Evolutionary conservation across 108 stramenopile genomes (phyloP).

Genomic region (Pseudonitzschia multiseries): DNA sequence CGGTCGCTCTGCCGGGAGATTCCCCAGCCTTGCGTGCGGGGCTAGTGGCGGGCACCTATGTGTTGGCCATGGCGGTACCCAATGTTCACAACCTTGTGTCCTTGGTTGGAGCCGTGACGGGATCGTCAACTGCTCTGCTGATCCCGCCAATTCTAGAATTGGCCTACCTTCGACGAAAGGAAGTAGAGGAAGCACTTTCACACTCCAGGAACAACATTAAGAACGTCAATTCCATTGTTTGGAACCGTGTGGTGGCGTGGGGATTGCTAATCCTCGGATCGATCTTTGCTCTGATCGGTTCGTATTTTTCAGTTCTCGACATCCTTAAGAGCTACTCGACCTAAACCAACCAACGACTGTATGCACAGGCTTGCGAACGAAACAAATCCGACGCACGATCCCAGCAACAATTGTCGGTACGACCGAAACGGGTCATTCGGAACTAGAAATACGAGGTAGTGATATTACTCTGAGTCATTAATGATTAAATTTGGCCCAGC

Average conservation of each 20-base stretch:
- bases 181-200: slow-evolving; percentile 24
- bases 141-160: slow-evolving; percentile 70
- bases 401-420: too few relatives aligned
- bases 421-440: too few relatives aligned
- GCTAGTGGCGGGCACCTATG: slow-evolving; percentile 59
- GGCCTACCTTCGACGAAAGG: slow-evolving; percentile 43
- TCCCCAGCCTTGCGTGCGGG: slow-evolving; percentile 42
- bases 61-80: slow-evolving; percentile 57
- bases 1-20: slow-evolving; percentile 30
- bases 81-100: slow-evolving; percentile 69
- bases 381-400: too few relatives aligned
- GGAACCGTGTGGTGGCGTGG: slow-evolving; percentile 33
- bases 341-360: background rate
- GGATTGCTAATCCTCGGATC: slow-evolving; percentile 43
- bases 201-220: slow-evolving; percentile 9
- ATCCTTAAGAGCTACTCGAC: slow-evolving; percentile 29
- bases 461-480: too few relatives aligned
- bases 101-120: slow-evolving; percentile 67
- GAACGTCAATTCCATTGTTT: slow-evolving; percentile 9
- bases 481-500: too few relatives aligned
- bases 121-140: slow-evolving; percentile 59
- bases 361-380: too few relatives aligned
- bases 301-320: slow-evolving; percentile 46
- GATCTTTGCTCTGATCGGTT: slow-evolving; percentile 43
- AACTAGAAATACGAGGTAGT: too few relatives aligned